A percentile compares a stretch with the other conserved stretches of the same genome.
Evolutionary conservation across 169 alveolate genomes (phyloP).

Genomic region (Eimeria acervulina): DNA sequence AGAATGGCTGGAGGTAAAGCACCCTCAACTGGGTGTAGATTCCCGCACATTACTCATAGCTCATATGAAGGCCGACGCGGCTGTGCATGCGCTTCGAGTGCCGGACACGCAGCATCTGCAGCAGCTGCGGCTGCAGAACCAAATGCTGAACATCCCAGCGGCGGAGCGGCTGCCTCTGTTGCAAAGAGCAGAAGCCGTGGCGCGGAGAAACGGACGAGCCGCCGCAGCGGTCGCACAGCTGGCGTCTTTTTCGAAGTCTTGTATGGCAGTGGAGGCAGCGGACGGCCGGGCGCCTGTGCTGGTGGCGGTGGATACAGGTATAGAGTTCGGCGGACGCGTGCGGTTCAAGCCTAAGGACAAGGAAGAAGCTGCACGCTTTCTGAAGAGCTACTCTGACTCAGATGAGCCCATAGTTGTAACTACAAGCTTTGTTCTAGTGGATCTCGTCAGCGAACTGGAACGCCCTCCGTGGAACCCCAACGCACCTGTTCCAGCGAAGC

Average conservation of each 20-base stretch:
- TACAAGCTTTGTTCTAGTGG: conserved; percentile 51
- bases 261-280: conserved; percentile 71
- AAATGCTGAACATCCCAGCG: conserved; percentile 55
- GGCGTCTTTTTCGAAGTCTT: conserved; percentile 50
- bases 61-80: conserved; percentile 64
- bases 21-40: conserved; percentile 9
- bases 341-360: conserved; percentile 67
- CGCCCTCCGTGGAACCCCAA: conserved; percentile 63
- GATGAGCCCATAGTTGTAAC: conserved; percentile 55
- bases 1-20: conserved; percentile 52
- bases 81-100: conserved; percentile 54
- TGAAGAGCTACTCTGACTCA: conserved; percentile 46
- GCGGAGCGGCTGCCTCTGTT: conserved; percentile 7
- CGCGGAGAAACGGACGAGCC: conserved; percentile 27
- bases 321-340: conserved; percentile 11
- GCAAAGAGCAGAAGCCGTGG: conserved; percentile 20
- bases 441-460: conserved; percentile 31
- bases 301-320: conserved; percentile 73
- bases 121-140: conserved; percentile 68
- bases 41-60: conserved; percentile 61
- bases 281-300: conserved; percentile 72
- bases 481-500: conserved; percentile 39
- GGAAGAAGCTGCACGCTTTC: conserved; percentile 71
- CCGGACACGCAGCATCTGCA: conserved; percentile 66
- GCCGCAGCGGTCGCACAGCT: conserved; percentile 65